Base-by-base conservation (phyloP, 257 asterid genomes). In the Salvia rosmarinus region DNA sequence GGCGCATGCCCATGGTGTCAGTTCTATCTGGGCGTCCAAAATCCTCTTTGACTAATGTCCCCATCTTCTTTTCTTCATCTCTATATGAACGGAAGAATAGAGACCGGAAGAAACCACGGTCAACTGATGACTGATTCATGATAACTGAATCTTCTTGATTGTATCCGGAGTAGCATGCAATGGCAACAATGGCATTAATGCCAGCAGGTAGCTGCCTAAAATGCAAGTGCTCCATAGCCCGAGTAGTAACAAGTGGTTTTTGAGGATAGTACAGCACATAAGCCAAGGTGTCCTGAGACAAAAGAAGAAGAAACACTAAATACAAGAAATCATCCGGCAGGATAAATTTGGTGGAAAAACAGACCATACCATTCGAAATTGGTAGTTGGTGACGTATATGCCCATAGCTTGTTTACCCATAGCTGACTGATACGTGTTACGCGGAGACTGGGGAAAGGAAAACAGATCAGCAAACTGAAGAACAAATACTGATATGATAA, bases 401-500 rank as follows among this genome's bases (percentile, higher is more conserved):
- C 97, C 99, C 97, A 91, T 89, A 61, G 99, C 97, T 80, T 94
- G 99, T 79, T 94, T 94, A 60, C 99, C 99, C 99, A 94, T 94
- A 67, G 99, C 99, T 17, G 99, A 94, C 80, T 94, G 99, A 78
- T 94, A 94, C 2, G 99, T 91, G 81, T 94, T 94, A 91, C 97
- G 97, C 57, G 99, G 99, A 67, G 99, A 94, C 99, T 94, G 92
- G 2, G 56, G 67, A 50, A 74, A 64, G 55, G 65, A 77, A 73
- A 65, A 49, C 57, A 70, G 56, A 37, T 74, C 70, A 79, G 77
- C 39, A 59, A 52, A 79, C 56, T 16, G 77, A 50, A 70, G 76
- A 59, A 20, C 12, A 10, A 21, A 34, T 64, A 39, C 37, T 42
- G 46, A 76, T 4, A 52, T 30, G 32, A 32, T 32, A 49, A 66